Evolutionary conservation across 768 basidiomycete genomes (phyloP), one percentile per base, ranked within the genome.

Genomic region (Leccinum pellstonianum): DNA sequence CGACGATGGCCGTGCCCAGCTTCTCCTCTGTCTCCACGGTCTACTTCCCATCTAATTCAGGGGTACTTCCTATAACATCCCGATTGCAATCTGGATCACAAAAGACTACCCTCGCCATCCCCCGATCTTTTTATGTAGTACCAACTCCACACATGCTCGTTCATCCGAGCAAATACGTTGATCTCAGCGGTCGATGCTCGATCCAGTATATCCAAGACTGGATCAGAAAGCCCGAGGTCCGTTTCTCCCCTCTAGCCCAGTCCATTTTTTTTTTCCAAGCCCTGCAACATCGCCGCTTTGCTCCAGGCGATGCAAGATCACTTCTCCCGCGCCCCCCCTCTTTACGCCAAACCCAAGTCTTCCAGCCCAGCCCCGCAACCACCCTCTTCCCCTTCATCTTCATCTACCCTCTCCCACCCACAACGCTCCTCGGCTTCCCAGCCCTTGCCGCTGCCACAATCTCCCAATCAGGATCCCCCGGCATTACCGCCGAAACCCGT

Each of bases 81-180:
- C 97, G 4, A 75, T 99, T 66, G 86, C 90, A 12, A 65, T 96
- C 61, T 98, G 95, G 95, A 65, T 98, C 46, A 81, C 93, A 3
- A 81, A 82, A 54, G 91, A 92, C 46, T 98, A 94, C 68, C 96
- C 96, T 4, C 79, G 81, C 47, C 78, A 79, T 12, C 87, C 95
- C 0, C 97, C 97, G 21, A 83, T 98, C 67, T 81, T 81, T 81
- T 21, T 98, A 93, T 77, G 95, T 99, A 64, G 90, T 93, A 12
- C 96, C 97, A 35, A 97, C 93, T 3, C 83, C 79, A 55, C 87
- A 91, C 68, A 93, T 99, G 88, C 86, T 95, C 60, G 85, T 99
- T 66, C 86, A 87, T 64, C 81, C 91, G 11, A 84, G 87, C 21
- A 82, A 79, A 49, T 79, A 83, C 68, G 81, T 98, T 66, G 94